Conservation (phyloP, 371 early-diverging fungal genomes). For the Mortierella sp. region DNA sequence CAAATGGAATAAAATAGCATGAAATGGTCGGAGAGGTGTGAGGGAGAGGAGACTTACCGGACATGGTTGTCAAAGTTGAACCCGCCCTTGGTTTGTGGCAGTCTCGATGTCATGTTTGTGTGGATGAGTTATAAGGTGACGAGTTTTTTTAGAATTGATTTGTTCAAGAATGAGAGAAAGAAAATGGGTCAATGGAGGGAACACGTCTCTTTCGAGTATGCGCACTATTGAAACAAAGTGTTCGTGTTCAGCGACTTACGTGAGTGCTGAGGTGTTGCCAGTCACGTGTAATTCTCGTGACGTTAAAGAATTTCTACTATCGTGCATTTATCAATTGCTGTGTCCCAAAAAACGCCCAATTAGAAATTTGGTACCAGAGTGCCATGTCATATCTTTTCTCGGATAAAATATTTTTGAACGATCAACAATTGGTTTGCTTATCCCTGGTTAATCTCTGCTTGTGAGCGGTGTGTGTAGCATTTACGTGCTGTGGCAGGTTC, state of each 20-base stretch:
- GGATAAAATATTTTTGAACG: too few relatives aligned
- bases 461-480: too few relatives aligned
- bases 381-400: too few relatives aligned
- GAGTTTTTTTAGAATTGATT: neutral
- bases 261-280: slow-evolving; percentile 9
- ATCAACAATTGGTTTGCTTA: too few relatives aligned
- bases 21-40: neutral
- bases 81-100: slow-evolving; percentile 68
- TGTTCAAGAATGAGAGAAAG: neutral
- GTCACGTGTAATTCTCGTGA: slow-evolving; percentile 5
- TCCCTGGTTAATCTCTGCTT: too few relatives aligned
- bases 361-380: too few relatives aligned
- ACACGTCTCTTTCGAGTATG: slow-evolving; percentile 5
- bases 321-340: neutral
- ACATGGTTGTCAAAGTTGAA: slow-evolving; percentile 89
- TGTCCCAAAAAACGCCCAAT: too few relatives aligned
- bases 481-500: too few relatives aligned
- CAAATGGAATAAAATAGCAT: neutral
- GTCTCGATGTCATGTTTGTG: slow-evolving; percentile 51
- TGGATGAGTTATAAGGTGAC: neutral
- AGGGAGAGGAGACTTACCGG: slow-evolving; percentile 64
- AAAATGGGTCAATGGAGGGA: neutral
- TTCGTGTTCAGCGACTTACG: slow-evolving; percentile 7
- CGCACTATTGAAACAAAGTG: neutral
- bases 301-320: neutral